Conservation (phyloP, 2,329 filamentous ascomycete species). For the Penicillium sp. region DNA sequence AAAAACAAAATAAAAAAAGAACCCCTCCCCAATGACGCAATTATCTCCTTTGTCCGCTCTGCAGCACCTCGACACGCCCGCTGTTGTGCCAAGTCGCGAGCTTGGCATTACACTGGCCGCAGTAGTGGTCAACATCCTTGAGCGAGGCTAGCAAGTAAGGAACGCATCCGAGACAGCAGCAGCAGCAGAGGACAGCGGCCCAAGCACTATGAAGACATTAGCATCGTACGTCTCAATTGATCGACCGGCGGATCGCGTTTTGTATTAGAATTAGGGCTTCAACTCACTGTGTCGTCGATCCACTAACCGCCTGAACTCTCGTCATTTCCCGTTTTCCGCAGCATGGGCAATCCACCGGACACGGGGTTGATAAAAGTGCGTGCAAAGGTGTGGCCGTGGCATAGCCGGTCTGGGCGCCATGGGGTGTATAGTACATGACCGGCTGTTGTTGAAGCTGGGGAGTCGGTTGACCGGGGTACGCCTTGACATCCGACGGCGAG, state of each 20-base stretch:
- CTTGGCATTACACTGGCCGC: slow-evolving; percentile 45
- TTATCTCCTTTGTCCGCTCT: slow-evolving; percentile 7
- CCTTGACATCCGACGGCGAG: slow-evolving; percentile 10
- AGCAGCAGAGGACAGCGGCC: slow-evolving; percentile 46
- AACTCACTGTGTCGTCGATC: slow-evolving; percentile 32
- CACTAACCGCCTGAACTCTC: slow-evolving; percentile 18
- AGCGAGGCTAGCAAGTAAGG: slow-evolving; percentile 49
- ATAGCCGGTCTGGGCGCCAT: slow-evolving; percentile 24
- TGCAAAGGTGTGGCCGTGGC: slow-evolving; percentile 25
- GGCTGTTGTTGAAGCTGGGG: slow-evolving; percentile 5
- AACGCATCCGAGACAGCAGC: slow-evolving; percentile 48
- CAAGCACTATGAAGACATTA: slow-evolving; percentile 38
- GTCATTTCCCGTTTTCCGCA: slow-evolving; percentile 43
- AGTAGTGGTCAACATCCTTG: slow-evolving; percentile 52
- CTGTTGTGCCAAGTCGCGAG: slow-evolving; percentile 52
- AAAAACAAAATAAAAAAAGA: background rate
- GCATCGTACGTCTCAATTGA: background rate
- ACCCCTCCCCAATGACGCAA: background rate
- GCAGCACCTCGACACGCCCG: slow-evolving; percentile 47
- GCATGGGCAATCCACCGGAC: slow-evolving; percentile 49
- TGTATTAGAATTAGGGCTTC: background rate
- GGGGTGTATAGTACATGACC: slow-evolving; percentile 16
- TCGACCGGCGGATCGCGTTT: background rate
- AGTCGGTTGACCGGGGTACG: slow-evolving; percentile 17
- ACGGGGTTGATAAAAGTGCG: slow-evolving; percentile 31